phyloP scores from a whole-genome alignment of 352 stramenopile species.

The Phytophthora idaei region DNA sequence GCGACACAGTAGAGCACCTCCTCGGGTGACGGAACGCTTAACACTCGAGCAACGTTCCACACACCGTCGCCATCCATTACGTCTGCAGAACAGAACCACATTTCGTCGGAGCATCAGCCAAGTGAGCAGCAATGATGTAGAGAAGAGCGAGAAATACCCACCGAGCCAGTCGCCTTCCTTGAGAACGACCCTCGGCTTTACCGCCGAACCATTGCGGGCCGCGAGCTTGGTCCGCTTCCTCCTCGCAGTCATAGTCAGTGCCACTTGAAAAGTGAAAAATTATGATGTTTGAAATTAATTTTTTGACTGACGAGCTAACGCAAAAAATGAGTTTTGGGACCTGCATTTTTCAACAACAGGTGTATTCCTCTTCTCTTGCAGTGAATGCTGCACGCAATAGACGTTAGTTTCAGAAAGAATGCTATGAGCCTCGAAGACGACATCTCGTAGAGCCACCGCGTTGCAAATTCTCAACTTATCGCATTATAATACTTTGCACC shows the following conservation, averaged over 20 bases:
- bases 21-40: conserved; percentile 31
- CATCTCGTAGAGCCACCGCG: too few relatives aligned
- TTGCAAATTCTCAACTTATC: too few relatives aligned
- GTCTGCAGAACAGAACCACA: conserved; percentile 34
- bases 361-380: too few relatives aligned
- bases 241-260: background rate
- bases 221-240: conserved; percentile 2
- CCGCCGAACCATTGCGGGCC: background rate
- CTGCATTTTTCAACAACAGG: too few relatives aligned
- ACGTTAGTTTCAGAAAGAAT: background rate
- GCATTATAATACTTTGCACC: too few relatives aligned
- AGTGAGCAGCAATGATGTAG: background rate
- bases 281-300: background rate
- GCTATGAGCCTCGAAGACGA: background rate
- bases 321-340: background rate
- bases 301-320: background rate
- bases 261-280: background rate
- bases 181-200: conserved; percentile 9
- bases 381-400: too few relatives aligned
- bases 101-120: conserved; percentile 1
- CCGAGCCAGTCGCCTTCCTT: conserved; percentile 39
- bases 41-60: conserved; percentile 71
- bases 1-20: conserved; percentile 17
- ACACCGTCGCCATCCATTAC: conserved; percentile 66
- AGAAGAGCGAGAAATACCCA: conserved; percentile 1